Conservation (phyloP, 1,284 basidiomycete genomes). For the Ceratobasidium papillatum region DNA sequence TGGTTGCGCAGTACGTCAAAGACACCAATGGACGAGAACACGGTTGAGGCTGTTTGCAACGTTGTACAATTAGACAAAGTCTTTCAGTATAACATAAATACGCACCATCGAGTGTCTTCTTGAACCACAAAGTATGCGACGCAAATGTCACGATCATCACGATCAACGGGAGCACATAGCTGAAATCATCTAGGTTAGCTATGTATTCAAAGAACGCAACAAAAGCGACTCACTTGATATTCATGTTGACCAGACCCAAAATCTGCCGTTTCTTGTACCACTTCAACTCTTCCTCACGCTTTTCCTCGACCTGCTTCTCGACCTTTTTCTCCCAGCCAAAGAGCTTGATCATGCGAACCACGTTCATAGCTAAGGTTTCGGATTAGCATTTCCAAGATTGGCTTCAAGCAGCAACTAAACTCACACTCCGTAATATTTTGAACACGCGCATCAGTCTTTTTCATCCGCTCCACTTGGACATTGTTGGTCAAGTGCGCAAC, state of each 20-base stretch:
- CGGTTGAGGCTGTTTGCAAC: constrained; percentile 47
- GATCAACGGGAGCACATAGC: constrained; percentile 68
- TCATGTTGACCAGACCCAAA: constrained; percentile 54
- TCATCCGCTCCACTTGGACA: constrained; percentile 49
- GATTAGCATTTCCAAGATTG: not conserved
- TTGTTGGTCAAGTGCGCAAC: constrained; percentile 47
- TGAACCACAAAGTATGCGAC: constrained; percentile 29
- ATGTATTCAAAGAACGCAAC: not conserved
- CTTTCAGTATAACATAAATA: not conserved
- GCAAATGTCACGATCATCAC: constrained; percentile 75
- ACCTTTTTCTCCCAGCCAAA: constrained; percentile 73
- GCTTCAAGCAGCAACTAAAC: constrained; percentile 38
- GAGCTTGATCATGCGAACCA: constrained; percentile 72
- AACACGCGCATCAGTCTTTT: constrained; percentile 60
- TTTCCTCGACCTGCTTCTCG: constrained; percentile 60
- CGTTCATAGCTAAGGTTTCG: constrained; percentile 56
- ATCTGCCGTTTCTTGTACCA: constrained; percentile 58
- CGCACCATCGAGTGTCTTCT: constrained; percentile 32
- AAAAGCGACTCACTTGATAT: constrained; percentile 54
- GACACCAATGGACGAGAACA: constrained; percentile 59
- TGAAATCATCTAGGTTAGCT: constrained; percentile 49
- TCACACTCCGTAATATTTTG: constrained; percentile 60
- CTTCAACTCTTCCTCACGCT: constrained; percentile 64
- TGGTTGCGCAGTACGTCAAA: constrained; percentile 51
- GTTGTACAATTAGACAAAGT: not conserved